Conservation (phyloP, 1,284 basidiomycete genomes). For the Leccinum subrobustum region DNA sequence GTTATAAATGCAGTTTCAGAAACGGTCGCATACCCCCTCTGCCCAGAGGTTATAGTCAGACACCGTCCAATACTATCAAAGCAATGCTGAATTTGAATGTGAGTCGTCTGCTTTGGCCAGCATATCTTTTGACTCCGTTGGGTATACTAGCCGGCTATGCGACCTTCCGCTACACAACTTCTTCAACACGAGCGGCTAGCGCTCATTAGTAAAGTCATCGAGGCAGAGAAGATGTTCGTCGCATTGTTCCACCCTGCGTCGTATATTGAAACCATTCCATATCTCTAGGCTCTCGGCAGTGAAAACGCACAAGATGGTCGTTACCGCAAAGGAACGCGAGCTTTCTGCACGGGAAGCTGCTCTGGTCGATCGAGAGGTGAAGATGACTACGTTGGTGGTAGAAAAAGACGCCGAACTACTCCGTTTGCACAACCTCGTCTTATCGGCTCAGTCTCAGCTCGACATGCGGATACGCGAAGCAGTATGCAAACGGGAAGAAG, state of each 20-base stretch:
- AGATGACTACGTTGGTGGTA: conserved; percentile 43
- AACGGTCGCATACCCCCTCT: conserved; percentile 86
- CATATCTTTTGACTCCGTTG: not conserved
- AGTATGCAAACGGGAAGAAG: conserved; percentile 61
- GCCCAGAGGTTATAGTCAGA: conserved; percentile 77
- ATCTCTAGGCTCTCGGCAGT: conserved; percentile 53
- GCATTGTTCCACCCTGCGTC: not conserved
- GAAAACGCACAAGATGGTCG: conserved; percentile 56
- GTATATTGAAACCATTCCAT: conserved; percentile 1
- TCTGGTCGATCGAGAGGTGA: conserved; percentile 54
- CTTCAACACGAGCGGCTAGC: conserved; percentile 76
- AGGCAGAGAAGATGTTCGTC: conserved; percentile 77
- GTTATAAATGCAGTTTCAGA: conserved; percentile 34
- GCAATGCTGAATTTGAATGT: conserved; percentile 87
- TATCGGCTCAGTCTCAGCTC: conserved; percentile 40
- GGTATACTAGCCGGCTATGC: conserved; percentile 68
- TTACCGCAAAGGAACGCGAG: conserved; percentile 63
- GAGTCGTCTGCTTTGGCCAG: conserved; percentile 28
- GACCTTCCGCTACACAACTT: conserved; percentile 77
- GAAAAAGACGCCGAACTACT: conserved; percentile 62
- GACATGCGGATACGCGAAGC: conserved; percentile 59
- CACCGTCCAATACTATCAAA: conserved; percentile 73
- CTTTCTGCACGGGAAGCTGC: conserved; percentile 55
- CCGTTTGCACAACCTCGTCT: conserved; percentile 45
- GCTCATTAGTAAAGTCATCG: conserved; percentile 69